Base-by-base conservation (phyloP, 2,329 filamentous ascomycete species). In the Trichoderma asperellum region DNA sequence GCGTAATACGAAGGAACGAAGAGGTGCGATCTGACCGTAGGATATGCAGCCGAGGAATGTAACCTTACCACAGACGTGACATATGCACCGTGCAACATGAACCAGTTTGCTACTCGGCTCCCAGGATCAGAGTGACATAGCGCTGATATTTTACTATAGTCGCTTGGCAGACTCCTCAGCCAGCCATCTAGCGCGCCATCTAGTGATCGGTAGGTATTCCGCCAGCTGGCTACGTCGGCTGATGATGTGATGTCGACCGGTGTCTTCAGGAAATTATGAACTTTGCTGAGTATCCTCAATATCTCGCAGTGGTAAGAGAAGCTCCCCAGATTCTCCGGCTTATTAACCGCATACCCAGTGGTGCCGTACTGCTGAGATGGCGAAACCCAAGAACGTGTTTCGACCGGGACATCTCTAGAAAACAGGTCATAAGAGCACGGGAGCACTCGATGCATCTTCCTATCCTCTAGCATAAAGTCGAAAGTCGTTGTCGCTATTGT, bases 291-390 rank as follows among this genome's bases (percentile, higher is more conserved):
- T 18, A 83, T 82, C 1, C 79, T 75, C 11, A 83, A 72, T n/a
- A 83, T 81, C 63, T 83, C 79, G 71, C 82, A 83, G 63, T 83
- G 82, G 16, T 83, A 82, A 0, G 82, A 81, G 68, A 83, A 83
- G 67, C 81, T 83, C 11, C 81, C 82, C 0, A 83, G 75, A 37
- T 83, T 83, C 62, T 83, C 81, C 0, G 80, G 77, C 34, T 77
- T 79, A 71, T 81, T 80, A 21, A 82, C 73, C 3, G 77, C 72
- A 57, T 76, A 79, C 11, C 73, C 72, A 1, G 72, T 72, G 0
- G 70, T 70, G 4, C 74, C 74, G 14, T 75, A 75, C 8, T 74
- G 74, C 21, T 76, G 75, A 6, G 73, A 72, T 4, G 72, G 72
- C 1, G 74, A 66, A 1, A 73, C 72, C 57, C 79, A 74, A 0